Conservation (phyloP, 2,329 filamentous ascomycete species). For the Pseudogymnoascus sp. region DNA sequence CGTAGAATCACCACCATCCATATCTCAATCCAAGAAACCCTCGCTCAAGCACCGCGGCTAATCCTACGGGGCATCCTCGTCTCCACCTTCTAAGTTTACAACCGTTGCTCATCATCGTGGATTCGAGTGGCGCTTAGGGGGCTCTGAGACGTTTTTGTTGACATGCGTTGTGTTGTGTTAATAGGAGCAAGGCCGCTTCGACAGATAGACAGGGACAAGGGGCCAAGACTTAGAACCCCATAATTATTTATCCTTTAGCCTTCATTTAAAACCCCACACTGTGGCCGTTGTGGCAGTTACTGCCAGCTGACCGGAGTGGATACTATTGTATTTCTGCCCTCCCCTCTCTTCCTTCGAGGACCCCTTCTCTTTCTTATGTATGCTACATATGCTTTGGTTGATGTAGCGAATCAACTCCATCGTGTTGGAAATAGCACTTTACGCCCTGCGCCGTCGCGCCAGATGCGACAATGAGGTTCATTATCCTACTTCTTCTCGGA, state of each 20-base stretch:
- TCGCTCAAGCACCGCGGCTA: not conserved
- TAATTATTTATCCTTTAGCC: not conserved
- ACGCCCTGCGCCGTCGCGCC: not conserved
- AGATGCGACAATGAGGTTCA: not conserved
- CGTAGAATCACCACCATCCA: not conserved
- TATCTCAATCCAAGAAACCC: not conserved
- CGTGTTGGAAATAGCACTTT: not conserved
- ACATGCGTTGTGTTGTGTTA: not conserved
- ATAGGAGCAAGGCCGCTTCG: not conserved
- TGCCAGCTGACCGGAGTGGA: not conserved
- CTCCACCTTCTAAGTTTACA: not conserved
- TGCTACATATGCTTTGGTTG: slow-evolving; percentile 73
- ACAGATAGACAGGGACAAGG: not conserved
- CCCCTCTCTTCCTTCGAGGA: not conserved
- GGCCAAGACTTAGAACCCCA: not conserved
- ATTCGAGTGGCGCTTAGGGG: not conserved
- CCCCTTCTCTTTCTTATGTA: slow-evolving; percentile 44
- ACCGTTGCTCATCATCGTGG: not conserved
- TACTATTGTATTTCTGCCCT: not conserved
- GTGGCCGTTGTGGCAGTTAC: not conserved
- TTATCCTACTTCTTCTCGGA: not conserved
- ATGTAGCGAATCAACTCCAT: slow-evolving; percentile 51
- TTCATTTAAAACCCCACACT: not conserved
- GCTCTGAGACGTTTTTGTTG: not conserved
- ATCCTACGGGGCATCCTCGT: not conserved